These are phyloP conservation scores for Kodamaea suecica DNA, from an alignment of 1,139 yeast genomes.

Conservation along the genomic window DNA sequence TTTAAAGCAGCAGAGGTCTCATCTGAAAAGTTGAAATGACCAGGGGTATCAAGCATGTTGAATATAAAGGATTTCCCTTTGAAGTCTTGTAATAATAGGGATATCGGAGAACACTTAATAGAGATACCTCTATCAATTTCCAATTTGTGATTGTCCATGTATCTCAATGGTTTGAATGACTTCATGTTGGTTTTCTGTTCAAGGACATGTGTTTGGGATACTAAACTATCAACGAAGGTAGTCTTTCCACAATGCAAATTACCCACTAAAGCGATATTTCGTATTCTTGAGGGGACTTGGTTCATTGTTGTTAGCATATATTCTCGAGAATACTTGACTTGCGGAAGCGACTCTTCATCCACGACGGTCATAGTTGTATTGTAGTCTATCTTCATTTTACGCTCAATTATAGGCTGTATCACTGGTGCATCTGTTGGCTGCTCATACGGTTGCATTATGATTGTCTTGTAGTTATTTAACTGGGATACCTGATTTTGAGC, in stretches of 20 bases:
- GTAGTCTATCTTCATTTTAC: slow-evolving; percentile 46
- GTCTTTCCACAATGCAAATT: slow-evolving; percentile 87
- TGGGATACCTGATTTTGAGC: slow-evolving; percentile 13
- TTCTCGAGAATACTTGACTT: slow-evolving; percentile 57
- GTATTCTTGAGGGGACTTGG: slow-evolving; percentile 57
- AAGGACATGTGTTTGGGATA: slow-evolving; percentile 55
- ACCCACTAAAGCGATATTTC: slow-evolving; percentile 84
- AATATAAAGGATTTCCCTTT: slow-evolving; percentile 55
- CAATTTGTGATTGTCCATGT: slow-evolving; percentile 65
- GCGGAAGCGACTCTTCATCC: slow-evolving; percentile 43
- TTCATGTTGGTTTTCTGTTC: slow-evolving; percentile 26
- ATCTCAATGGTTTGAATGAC: slow-evolving; percentile 48
- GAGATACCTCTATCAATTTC: slow-evolving; percentile 74
- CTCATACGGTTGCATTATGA: slow-evolving; percentile 9
- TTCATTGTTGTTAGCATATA: slow-evolving; percentile 52
- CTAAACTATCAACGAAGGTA: slow-evolving; percentile 65
- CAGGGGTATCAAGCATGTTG: slow-evolving; percentile 83
- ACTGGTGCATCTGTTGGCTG: slow-evolving; percentile 52
- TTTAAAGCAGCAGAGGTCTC: slow-evolving; percentile 61
- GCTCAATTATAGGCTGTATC: slow-evolving; percentile 50
- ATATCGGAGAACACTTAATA: slow-evolving; percentile 59
- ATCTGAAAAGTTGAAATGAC: slow-evolving; percentile 80
- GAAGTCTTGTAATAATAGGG: slow-evolving; percentile 58
- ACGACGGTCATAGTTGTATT: not conserved
- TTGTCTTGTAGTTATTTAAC: slow-evolving; percentile 2